Base-by-base conservation (phyloP, 2,329 filamentous ascomycete genomes). In the Exutisphaerella laricina region DNA sequence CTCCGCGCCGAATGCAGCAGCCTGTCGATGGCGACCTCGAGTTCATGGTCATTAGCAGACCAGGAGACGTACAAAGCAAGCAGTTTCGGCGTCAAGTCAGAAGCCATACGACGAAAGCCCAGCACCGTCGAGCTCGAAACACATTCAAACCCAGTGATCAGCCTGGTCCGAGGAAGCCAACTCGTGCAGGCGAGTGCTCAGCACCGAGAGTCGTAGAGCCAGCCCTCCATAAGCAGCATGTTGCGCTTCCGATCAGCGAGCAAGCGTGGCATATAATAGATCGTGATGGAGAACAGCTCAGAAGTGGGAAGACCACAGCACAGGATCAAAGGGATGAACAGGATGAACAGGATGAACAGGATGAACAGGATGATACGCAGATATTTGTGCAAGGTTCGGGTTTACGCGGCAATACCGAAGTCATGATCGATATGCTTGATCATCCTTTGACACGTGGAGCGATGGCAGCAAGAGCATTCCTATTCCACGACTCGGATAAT, bases 401-500 rank as follows among this genome's bases (percentile, higher is more conserved):
- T 6, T 6, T 16, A 33, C 4, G 5, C 5, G 31, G 10, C 14
- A 16, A 6, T 33, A 16, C 5, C 16, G 10, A 7, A 13, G 17
- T 17, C n/a, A 7, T 9, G 31, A 9, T 10, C 2, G 13, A 4
- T 17, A 5, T 35, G 13, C 32, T 8, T 13, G 7, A 20, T 35
- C 17, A 20, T 20, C 32, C 32, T 2, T 45, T 45, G 20, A 32
- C 45, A 8, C 38, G 28, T 6, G 45, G 45, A 12, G 22, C 26
- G 4, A 45, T 41, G 41, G 38, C 38, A 3, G 9, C 40, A 5
- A 31, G 33, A 7, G 41, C 41, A 9, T 45, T 48, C 14, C 21
- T 30, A 4, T 18, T 48, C n/a, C 28, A 45, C 13, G 45, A 48
- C 33, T 16, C 41, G 4, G 37, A 38, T 14, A 48, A 48, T 17